phyloP scores from a whole-genome alignment of 1,284 basidiomycete species.

The Chondrostereum purpureum region DNA sequence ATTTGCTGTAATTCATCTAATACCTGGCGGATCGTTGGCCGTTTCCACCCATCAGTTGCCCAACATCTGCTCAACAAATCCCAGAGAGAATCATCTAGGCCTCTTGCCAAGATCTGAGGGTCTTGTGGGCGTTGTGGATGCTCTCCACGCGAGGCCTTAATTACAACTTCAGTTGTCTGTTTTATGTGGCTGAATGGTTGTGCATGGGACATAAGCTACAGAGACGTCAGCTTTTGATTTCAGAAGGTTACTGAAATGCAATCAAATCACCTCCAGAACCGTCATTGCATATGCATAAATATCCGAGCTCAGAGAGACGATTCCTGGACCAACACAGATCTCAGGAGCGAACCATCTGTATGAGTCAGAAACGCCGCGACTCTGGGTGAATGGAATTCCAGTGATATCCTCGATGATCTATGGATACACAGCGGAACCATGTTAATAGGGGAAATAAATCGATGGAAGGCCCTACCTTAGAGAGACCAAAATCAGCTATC shows the following conservation, averaged over 20 bases:
- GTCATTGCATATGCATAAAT: slow-evolving; percentile 40
- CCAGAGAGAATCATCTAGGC: slow-evolving; percentile 44
- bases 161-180: slow-evolving; percentile 15
- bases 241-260: not conserved
- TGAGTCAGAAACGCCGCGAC: slow-evolving; percentile 39
- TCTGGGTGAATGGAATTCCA: slow-evolving; percentile 47
- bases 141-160: slow-evolving; percentile 21
- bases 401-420: slow-evolving; percentile 51
- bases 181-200: slow-evolving; percentile 15
- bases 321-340: slow-evolving; percentile 42
- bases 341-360: slow-evolving; percentile 53
- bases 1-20: slow-evolving; percentile 15
- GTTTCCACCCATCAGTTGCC: slow-evolving; percentile 24
- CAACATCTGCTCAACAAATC: slow-evolving; percentile 37
- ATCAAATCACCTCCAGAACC: slow-evolving; percentile 30
- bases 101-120: slow-evolving; percentile 28
- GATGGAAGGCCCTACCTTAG: slow-evolving; percentile 28
- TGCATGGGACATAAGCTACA: slow-evolving; percentile 12
- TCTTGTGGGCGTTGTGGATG: slow-evolving; percentile 36
- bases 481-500: slow-evolving; percentile 51
- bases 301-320: slow-evolving; percentile 41
- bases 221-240: not conserved
- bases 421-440: slow-evolving; percentile 1
- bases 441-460: slow-evolving; percentile 2
- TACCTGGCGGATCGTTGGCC: slow-evolving; percentile 38